Conservation (phyloP, 2,329 filamentous ascomycete genomes). For the Colletotrichum shisoi region DNA sequence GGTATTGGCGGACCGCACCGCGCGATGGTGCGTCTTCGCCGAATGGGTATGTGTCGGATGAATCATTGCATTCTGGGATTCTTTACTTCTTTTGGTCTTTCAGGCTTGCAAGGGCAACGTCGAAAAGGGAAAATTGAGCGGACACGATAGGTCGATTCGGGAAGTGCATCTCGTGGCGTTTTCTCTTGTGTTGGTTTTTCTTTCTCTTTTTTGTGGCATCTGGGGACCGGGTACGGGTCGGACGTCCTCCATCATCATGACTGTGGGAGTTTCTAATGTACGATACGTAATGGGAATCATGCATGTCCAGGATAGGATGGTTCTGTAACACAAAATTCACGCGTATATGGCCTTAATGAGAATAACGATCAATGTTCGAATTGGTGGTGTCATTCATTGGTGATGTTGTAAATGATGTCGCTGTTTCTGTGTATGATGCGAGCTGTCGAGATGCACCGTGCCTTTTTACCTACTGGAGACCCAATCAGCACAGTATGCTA, state of each 20-base stretch:
- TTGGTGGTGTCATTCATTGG: background rate
- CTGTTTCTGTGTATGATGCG: background rate
- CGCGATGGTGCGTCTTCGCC: slow-evolving; percentile 90
- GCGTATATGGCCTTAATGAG: slow-evolving; percentile 35
- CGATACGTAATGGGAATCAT: slow-evolving; percentile 39
- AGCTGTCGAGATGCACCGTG: background rate
- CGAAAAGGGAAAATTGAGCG: slow-evolving; percentile 25
- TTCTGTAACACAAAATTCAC: slow-evolving; percentile 38
- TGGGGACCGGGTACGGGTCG: slow-evolving; percentile 21
- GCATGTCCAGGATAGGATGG: slow-evolving; percentile 34
- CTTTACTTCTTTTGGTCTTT: slow-evolving; percentile 25
- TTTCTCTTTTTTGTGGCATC: slow-evolving; percentile 17
- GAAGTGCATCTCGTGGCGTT: slow-evolving; percentile 40
- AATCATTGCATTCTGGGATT: slow-evolving; percentile 18
- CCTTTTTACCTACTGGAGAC: no score
- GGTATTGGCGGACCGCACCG: slow-evolving; percentile 82
- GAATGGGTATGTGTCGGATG: slow-evolving; percentile 73
- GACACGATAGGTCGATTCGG: slow-evolving; percentile 20
- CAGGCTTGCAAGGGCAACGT: slow-evolving; percentile 21
- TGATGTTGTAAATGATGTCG: background rate
- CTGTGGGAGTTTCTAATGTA: slow-evolving; percentile 37
- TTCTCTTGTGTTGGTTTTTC: slow-evolving; percentile 18
- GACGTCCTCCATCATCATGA: slow-evolving; percentile 11
- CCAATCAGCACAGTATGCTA: slow-evolving; percentile 9
- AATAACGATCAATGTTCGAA: slow-evolving; percentile 7